Conservation (phyloP, 768 basidiomycete genomes). For the Paxillus ammoniavirescens region DNA sequence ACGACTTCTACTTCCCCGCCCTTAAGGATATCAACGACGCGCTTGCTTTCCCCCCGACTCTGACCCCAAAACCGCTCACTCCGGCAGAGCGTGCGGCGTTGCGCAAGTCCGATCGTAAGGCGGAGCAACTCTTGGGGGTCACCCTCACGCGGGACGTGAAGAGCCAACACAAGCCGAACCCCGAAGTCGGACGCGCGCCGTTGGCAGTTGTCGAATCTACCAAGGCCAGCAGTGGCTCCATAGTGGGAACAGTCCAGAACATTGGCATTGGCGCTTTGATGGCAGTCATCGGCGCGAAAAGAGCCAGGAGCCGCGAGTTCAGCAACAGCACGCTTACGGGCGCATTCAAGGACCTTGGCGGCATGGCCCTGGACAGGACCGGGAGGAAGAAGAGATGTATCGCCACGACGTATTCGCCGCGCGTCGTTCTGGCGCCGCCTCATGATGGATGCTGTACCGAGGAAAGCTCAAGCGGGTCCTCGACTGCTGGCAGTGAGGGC, state of each 20-base stretch:
- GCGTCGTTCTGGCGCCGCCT: not conserved
- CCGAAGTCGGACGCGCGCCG: not conserved
- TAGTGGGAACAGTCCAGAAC: not conserved
- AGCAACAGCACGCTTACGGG: conserved; percentile 5
- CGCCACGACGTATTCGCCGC: not conserved
- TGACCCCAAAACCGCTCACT: conserved; percentile 8
- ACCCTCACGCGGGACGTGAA: conserved; percentile 17
- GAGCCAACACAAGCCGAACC: not conserved
- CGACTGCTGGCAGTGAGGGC: not conserved
- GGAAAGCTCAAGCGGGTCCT: not conserved
- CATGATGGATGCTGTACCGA: not conserved
- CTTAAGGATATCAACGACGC: not conserved
- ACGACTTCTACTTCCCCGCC: not conserved
- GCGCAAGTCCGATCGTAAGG: conserved; percentile 12
- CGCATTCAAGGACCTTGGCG: conserved; percentile 5
- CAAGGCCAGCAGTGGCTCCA: not conserved
- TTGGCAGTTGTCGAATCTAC: not conserved
- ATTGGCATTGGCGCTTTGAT: conserved; percentile 6
- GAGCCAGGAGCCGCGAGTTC: not conserved
- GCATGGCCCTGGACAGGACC: not conserved
- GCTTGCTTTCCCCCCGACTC: not conserved
- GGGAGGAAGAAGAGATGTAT: conserved; percentile 3
- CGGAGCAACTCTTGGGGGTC: conserved; percentile 12
- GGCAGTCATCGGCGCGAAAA: conserved; percentile 7
- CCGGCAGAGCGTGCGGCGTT: conserved; percentile 7